These are phyloP conservation scores for Parastagonospora avenae DNA, from an alignment of 2,329 filamentous ascomycete genomes.

Conservation along the genomic window DNA sequence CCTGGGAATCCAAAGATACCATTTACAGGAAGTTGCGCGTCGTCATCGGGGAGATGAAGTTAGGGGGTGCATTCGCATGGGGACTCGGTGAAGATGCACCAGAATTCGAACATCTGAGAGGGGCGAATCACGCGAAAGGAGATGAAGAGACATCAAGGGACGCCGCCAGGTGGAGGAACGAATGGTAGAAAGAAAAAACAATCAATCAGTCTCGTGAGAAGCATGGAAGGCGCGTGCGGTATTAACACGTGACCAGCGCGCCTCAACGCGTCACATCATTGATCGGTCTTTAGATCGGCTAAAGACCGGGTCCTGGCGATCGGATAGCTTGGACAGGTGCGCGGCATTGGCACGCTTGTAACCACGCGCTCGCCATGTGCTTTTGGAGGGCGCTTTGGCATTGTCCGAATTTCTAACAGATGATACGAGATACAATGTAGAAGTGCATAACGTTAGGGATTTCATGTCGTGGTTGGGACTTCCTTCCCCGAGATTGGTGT, in stretches of 20 bases:
- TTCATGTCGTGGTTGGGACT: background rate
- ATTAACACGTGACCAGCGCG: no score
- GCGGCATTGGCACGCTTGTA: no score
- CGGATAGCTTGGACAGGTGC: no score
- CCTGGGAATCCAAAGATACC: conserved; percentile 68
- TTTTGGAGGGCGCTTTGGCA: no score
- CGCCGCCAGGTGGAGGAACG: conserved; percentile 5
- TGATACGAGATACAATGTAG: no score
- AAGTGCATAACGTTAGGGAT: background rate
- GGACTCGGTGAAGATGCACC: conserved; percentile 68
- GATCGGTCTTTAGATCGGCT: no score
- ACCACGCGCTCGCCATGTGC: no score
- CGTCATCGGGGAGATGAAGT: conserved; percentile 59
- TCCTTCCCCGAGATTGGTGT: background rate
- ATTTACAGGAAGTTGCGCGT: conserved; percentile 65
- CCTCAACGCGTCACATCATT: no score
- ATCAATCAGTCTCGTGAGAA: no score
- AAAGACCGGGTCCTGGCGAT: no score
- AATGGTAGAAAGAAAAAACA: conserved; percentile 4
- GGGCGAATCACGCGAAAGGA: conserved; percentile 22
- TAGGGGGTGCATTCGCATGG: conserved; percentile 78
- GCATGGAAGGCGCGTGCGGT: no score
- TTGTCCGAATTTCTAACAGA: no score
- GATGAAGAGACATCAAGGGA: background rate
- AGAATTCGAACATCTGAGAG: conserved; percentile 47